A percentile compares a stretch with the other conserved stretches of the same genome.
phyloP scores from a whole-genome alignment of 805 yeast genomes.

The Spencermartinsiella europaea region DNA sequence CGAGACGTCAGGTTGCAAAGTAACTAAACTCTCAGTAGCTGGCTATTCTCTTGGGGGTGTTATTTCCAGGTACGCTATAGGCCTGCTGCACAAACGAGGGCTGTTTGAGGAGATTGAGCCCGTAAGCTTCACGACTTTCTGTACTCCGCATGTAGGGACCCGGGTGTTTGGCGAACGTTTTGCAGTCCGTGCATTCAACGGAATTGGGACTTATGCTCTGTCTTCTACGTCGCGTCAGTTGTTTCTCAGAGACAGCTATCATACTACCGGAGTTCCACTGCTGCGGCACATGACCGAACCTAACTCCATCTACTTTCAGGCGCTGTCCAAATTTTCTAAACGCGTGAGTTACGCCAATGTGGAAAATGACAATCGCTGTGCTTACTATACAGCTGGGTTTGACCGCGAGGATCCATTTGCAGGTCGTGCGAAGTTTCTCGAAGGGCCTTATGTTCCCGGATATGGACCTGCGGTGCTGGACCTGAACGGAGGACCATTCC shows the following conservation, averaged over 20 bases:
- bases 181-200: conserved; percentile 53
- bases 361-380: conserved; percentile 72
- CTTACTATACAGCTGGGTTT: conserved; percentile 80
- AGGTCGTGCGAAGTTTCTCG: conserved; percentile 7
- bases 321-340: conserved; percentile 48
- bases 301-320: conserved; percentile 53
- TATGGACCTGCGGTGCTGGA: conserved; percentile 44
- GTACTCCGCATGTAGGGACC: conserved; percentile 67
- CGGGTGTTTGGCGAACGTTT: conserved; percentile 50
- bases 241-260: conserved; percentile 40
- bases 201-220: conserved; percentile 56
- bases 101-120: conserved; percentile 52
- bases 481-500: conserved; percentile 2
- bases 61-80: conserved; percentile 74
- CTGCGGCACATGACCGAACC: conserved; percentile 62
- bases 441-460: conserved; percentile 38
- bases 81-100: conserved; percentile 52
- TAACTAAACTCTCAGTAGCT: conserved; percentile 65
- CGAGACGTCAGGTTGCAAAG: conserved; percentile 30
- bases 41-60: conserved; percentile 93
- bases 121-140: conserved; percentile 54
- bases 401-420: conserved; percentile 30
- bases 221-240: conserved; percentile 73
- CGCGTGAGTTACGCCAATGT: conserved; percentile 67
- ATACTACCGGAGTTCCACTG: conserved; percentile 41